Evolutionary conservation across 306 rosid genomes (phyloP).

Genomic region (Pyrus bretschneideri): DNA sequence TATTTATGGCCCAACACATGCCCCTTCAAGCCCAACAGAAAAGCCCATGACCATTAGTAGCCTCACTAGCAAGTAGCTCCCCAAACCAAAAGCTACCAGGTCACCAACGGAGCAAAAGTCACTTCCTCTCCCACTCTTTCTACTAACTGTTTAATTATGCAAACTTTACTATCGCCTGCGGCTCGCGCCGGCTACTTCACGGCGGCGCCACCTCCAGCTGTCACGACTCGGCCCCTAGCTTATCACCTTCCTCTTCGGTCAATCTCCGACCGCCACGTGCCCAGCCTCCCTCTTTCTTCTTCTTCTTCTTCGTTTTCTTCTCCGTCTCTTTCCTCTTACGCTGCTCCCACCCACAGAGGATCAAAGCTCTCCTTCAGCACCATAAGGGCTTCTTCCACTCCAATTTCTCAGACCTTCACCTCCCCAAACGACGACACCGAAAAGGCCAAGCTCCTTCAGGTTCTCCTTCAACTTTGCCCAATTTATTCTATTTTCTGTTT

Average conservation of each 20-base stretch:
- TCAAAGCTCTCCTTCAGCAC: constrained; percentile 20
- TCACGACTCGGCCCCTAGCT: constrained; percentile 13
- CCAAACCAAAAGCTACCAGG: neutral
- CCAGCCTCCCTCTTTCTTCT: constrained; percentile 11
- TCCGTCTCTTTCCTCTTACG: neutral
- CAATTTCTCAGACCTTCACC: constrained; percentile 37
- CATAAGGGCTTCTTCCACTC: constrained; percentile 39
- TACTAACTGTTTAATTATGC: constrained; percentile 36
- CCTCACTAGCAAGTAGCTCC: neutral
- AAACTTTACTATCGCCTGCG: constrained; percentile 61
- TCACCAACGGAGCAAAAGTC: neutral
- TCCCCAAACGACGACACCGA: constrained; percentile 58
- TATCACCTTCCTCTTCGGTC: constrained; percentile 16
- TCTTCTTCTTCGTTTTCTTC: neutral
- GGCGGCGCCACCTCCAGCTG: constrained; percentile 7
- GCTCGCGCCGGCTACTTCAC: constrained; percentile 36
- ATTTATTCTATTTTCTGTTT: neutral
- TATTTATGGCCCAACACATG: neutral
- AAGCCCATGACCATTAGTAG: neutral
- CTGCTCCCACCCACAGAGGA: constrained; percentile 24
- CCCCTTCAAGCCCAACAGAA: neutral
- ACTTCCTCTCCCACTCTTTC: neutral
- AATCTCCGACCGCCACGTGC: constrained; percentile 20
- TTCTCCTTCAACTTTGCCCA: neutral
- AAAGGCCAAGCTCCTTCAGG: constrained; percentile 80